phyloP scores from a whole-genome alignment of 2,329 filamentous ascomycete species.

The Allantophomopsis lycopodina region DNA sequence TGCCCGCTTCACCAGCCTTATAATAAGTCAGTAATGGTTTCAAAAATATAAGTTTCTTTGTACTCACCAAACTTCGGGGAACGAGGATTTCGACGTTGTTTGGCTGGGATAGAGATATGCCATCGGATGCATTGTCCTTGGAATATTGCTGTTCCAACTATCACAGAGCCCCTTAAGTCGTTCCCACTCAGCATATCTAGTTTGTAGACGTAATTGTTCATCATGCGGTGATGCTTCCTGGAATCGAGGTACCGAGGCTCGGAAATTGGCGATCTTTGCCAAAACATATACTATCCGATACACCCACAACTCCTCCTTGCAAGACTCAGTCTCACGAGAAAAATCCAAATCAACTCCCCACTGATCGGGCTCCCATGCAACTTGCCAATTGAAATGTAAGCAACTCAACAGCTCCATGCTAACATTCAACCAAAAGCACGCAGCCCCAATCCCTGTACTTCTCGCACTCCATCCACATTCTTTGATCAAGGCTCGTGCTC shows the following conservation, averaged over 20 bases:
- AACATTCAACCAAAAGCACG: slow-evolving; percentile 91
- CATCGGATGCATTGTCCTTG: slow-evolving; percentile 77
- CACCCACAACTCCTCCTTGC: slow-evolving; percentile 73
- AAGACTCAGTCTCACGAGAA: slow-evolving; percentile 36
- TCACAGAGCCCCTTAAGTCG: slow-evolving; percentile 71
- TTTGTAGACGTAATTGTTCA: slow-evolving; percentile 48
- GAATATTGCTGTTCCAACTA: slow-evolving; percentile 65
- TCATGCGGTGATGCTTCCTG: slow-evolving; percentile 45
- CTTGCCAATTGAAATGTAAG: slow-evolving; percentile 73
- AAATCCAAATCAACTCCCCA: slow-evolving; percentile 82
- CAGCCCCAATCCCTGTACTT: slow-evolving; percentile 65
- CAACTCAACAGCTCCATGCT: slow-evolving; percentile 84
- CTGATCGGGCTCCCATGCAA: slow-evolving; percentile 78
- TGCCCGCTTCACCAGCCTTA: slow-evolving; percentile 67
- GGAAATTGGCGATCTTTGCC: slow-evolving; percentile 77
- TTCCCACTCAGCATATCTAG: slow-evolving; percentile 64
- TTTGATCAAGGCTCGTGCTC: slow-evolving; percentile 72
- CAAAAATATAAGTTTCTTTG: neutral
- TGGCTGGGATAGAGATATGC: slow-evolving; percentile 60
- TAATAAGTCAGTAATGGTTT: slow-evolving; percentile 10
- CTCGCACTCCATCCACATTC: slow-evolving; percentile 81
- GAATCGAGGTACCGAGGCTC: slow-evolving; percentile 51
- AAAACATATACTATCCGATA: slow-evolving; percentile 82
- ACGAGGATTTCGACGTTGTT: slow-evolving; percentile 55
- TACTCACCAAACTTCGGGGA: slow-evolving; percentile 73